Conservation (phyloP, 2,329 filamentous ascomycete species). For the Penicillium vulpinum region DNA sequence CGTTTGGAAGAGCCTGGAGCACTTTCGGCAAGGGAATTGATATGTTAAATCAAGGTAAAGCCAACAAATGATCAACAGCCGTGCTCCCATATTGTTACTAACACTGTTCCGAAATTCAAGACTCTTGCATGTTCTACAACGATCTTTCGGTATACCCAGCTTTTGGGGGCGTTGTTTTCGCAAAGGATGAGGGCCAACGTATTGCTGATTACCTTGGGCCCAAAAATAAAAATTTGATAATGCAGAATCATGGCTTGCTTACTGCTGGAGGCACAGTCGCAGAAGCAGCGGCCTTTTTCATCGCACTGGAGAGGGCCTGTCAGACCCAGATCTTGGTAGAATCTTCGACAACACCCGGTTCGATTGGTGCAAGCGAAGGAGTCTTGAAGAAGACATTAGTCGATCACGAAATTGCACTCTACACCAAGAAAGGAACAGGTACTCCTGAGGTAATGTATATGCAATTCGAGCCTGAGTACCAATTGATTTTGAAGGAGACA, state of each 20-base stretch:
- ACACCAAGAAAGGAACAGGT: slow-evolving; percentile 11
- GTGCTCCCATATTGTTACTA: not conserved
- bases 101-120: not conserved
- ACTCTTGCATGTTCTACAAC: slow-evolving; percentile 28
- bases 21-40: slow-evolving; percentile 46
- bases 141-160: slow-evolving; percentile 39
- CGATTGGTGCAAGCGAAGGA: slow-evolving; percentile 43
- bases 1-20: slow-evolving; percentile 47
- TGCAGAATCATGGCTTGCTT: slow-evolving; percentile 44
- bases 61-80: not conserved
- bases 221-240: slow-evolving; percentile 20
- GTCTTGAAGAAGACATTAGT: slow-evolving; percentile 52
- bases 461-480: slow-evolving; percentile 39
- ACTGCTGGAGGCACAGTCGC: slow-evolving; percentile 70
- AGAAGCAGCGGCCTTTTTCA: slow-evolving; percentile 70
- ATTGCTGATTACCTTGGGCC: slow-evolving; percentile 40
- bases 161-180: slow-evolving; percentile 51
- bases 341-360: slow-evolving; percentile 52
- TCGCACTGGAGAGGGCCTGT: slow-evolving; percentile 67
- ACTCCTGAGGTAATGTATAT: slow-evolving; percentile 34
- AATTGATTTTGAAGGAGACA: slow-evolving; percentile 32
- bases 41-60: slow-evolving; percentile 42
- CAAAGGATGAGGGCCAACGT: slow-evolving; percentile 45
- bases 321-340: slow-evolving; percentile 68
- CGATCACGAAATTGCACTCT: slow-evolving; percentile 36